phyloP scores from a whole-genome alignment of 495 filamentous ascomycete species.

The Apodospora peruviana region DNA sequence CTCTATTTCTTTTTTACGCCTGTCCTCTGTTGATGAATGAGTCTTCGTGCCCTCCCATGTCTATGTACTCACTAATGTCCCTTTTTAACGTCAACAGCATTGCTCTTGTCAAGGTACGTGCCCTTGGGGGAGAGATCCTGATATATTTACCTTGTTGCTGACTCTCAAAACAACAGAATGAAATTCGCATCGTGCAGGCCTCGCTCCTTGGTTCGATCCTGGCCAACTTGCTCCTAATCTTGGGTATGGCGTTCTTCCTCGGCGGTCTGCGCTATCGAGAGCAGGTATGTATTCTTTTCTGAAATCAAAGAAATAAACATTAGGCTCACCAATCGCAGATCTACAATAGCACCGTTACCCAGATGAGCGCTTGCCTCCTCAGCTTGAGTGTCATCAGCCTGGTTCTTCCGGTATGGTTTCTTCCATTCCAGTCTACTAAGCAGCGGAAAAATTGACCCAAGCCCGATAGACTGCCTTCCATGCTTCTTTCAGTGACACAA shows the following conservation, averaged over 20 bases:
- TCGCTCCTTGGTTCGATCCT: conserved; percentile 84
- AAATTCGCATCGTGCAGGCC: conserved; percentile 87
- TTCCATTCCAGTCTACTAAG: not conserved
- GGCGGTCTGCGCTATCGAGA: conserved; percentile 84
- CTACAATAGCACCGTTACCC: conserved; percentile 90
- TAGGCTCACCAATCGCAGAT: conserved; percentile 47
- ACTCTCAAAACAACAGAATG: conserved; percentile 51
- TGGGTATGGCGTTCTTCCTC: conserved; percentile 85
- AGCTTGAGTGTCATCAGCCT: conserved; percentile 86
- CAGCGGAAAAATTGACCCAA: not conserved
- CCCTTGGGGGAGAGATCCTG: no score
- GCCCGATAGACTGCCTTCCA: conserved; percentile 71
- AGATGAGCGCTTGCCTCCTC: conserved; percentile 90
- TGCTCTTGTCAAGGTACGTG: conserved; percentile 55
- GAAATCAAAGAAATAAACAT: not conserved
- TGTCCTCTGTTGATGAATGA: not conserved
- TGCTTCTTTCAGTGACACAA: conserved; percentile 66
- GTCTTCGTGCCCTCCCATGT: not conserved
- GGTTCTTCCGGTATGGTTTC: conserved; percentile 56
- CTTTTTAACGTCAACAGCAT: conserved; percentile 44
- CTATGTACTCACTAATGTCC: no score
- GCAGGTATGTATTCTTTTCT: conserved; percentile 47
- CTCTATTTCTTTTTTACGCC: conserved; percentile 1
- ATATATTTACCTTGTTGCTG: no score
- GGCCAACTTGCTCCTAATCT: conserved; percentile 78